A percentile compares a stretch with the other conserved stretches of the same genome.
Conservation (phyloP, 2,329 filamentous ascomycete genomes). For the Botrytis aclada region DNA sequence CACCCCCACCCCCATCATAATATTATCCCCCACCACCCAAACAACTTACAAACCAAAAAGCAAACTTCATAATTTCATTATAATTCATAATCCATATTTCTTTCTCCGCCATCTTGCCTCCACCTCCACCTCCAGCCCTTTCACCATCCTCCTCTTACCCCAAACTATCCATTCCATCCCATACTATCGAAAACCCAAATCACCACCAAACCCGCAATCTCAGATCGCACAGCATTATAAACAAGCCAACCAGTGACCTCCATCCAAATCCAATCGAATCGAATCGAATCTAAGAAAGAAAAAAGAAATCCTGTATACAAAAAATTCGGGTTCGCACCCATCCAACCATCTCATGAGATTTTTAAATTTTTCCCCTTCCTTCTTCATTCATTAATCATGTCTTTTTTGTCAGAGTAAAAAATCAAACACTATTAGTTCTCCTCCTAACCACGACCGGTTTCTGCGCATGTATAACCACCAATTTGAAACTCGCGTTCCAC, state of each 20-base stretch:
- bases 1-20: not conserved
- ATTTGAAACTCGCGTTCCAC: slow-evolving; percentile 80
- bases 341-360: not conserved
- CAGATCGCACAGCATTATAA: not conserved
- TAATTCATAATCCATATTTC: not conserved
- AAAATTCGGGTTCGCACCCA: slow-evolving; percentile 8
- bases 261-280: not conserved
- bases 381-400: not conserved
- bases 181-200: not conserved
- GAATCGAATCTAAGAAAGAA: not conserved
- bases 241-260: not conserved
- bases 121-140: not conserved
- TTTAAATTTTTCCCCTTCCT: not conserved
- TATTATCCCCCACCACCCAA: not conserved
- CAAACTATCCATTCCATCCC: too few relatives aligned
- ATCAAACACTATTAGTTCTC: slow-evolving; percentile 33
- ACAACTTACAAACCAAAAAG: not conserved
- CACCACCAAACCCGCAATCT: not conserved
- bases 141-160: not conserved
- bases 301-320: not conserved
- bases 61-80: slow-evolving; percentile 2
- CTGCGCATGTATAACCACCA: slow-evolving; percentile 78
- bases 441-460: slow-evolving; percentile 33
- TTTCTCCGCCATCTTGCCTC: not conserved
- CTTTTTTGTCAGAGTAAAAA: not conserved